These are phyloP conservation scores for peach (Prunus persica) DNA, from an alignment of 306 rosid species.

Conservation along the genomic window DNA sequence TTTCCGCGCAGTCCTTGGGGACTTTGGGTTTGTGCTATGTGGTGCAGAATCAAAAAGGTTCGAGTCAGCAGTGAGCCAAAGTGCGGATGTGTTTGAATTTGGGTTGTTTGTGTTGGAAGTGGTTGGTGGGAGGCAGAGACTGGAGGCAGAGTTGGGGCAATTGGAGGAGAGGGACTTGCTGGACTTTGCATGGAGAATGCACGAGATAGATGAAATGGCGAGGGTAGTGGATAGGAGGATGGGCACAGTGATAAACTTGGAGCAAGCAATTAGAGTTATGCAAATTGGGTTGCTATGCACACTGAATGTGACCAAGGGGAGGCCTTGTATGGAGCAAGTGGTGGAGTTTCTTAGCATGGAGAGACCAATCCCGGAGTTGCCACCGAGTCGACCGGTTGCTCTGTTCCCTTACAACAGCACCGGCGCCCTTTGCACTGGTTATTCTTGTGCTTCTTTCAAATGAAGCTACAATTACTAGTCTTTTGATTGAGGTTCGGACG, in stretches of 20 bases:
- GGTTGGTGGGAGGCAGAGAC: conserved; percentile 56
- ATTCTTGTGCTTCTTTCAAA: conserved; percentile 57
- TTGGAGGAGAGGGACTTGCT: conserved; percentile 47
- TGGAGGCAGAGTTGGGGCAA: conserved; percentile 25
- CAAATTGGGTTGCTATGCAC: conserved; percentile 80
- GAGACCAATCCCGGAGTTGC: conserved; percentile 59
- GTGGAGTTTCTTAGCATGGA: conserved; percentile 54
- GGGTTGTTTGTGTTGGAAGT: conserved; percentile 75
- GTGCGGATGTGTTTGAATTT: conserved; percentile 69
- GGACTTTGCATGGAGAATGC: conserved; percentile 71
- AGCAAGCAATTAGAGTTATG: conserved; percentile 55
- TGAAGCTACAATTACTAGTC: neutral
- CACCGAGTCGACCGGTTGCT: conserved; percentile 59
- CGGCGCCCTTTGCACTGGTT: conserved; percentile 55
- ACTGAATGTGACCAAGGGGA: conserved; percentile 58
- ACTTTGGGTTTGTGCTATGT: conserved; percentile 59
- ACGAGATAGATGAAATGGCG: conserved; percentile 45
- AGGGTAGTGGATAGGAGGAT: conserved; percentile 59
- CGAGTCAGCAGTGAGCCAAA: conserved; percentile 50
- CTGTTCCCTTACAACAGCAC: conserved; percentile 68
- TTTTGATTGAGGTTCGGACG: no score
- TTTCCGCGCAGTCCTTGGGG: conserved; percentile 65
- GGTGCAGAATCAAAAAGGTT: conserved; percentile 58
- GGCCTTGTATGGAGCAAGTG: conserved; percentile 73
- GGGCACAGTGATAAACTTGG: conserved; percentile 57